phyloP scores from a whole-genome alignment of 129 eudicot species.

The Scalesia atractyloides region DNA sequence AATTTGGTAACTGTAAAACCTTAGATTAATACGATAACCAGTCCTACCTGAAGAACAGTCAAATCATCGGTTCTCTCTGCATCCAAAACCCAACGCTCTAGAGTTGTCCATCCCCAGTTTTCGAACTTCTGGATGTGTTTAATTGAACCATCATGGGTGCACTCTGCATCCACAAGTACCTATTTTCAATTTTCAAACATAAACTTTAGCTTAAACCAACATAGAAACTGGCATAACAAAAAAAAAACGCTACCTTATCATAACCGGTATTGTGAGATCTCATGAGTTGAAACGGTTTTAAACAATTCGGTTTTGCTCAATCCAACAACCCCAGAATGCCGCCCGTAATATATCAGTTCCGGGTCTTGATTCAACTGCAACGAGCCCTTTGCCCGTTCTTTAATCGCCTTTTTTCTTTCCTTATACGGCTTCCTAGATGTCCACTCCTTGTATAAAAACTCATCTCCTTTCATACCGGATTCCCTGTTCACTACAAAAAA shows the following conservation, averaged over 20 bases:
- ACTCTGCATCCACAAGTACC: conserved; percentile 99
- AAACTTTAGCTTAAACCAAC: conserved; percentile 10
- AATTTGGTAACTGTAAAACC: too few relatives aligned
- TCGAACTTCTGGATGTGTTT: conserved; percentile 91
- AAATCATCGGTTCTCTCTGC: conserved; percentile 82
- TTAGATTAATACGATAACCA: too few relatives aligned
- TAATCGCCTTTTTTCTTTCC: conserved; percentile 71
- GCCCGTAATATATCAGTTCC: conserved; percentile 82
- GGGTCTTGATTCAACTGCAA: conserved; percentile 52
- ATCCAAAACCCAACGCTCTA: conserved; percentile 72
- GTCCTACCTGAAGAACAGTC: conserved; percentile 69
- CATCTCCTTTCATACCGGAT: conserved; percentile 35
- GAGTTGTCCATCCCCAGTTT: conserved; percentile 89
- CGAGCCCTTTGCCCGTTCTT: conserved; percentile 44
- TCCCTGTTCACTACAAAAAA: conserved; percentile 43
- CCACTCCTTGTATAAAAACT: conserved; percentile 70
- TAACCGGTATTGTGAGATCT: conserved; percentile 57
- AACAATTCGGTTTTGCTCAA: conserved; percentile 55
- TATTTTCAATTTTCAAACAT: conserved; percentile 35
- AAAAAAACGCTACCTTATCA: conserved; percentile 65
- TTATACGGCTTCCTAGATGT: conserved; percentile 81
- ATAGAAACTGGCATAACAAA: neutral
- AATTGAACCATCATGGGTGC: conserved; percentile 98
- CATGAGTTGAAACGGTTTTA: conserved; percentile 32
- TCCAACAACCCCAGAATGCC: conserved; percentile 85